A percentile compares a stretch with the other conserved stretches of the same genome.
phyloP scores from a whole-genome alignment of 768 basidiomycete species.

The Trametes gibbosa region DNA sequence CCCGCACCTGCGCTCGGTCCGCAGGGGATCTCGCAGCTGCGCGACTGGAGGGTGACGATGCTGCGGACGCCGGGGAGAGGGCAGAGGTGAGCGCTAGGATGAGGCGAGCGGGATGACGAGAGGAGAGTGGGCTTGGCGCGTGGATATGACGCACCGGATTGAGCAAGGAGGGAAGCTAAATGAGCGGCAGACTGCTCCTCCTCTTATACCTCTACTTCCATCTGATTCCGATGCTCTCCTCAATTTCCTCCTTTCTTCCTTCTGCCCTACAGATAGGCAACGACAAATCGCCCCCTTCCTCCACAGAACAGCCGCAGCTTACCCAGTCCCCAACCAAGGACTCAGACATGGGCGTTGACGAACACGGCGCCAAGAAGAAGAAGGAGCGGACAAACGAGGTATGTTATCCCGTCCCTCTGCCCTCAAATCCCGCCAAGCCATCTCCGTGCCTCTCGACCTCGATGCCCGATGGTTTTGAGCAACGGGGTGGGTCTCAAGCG shows the following conservation, averaged over 20 bases:
- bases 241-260: conserved; percentile 25
- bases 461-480: background rate
- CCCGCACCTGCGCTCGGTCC: background rate
- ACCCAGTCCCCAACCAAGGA: conserved; percentile 4
- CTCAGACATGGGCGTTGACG: conserved; percentile 26
- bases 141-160: conserved; percentile 9
- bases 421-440: background rate
- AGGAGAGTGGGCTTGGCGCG: conserved; percentile 3
- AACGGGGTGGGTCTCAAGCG: background rate
- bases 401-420: conserved; percentile 8
- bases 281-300: conserved; percentile 13
- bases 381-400: conserved; percentile 51
- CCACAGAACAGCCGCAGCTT: background rate
- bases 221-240: conserved; percentile 23
- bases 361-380: conserved; percentile 42
- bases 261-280: conserved; percentile 19
- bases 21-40: too few species aligned
- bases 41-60: background rate
- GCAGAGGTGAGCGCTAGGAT: background rate
- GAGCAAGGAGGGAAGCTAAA: background rate
- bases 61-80: background rate
- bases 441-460: too few species aligned
- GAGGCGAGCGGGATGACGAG: background rate
- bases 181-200: conserved; percentile 6
- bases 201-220: conserved; percentile 12